These are phyloP conservation scores for Lasiodiplodia gonubiensis DNA, from an alignment of 2,329 filamentous ascomycete species.

Conservation along the genomic window DNA sequence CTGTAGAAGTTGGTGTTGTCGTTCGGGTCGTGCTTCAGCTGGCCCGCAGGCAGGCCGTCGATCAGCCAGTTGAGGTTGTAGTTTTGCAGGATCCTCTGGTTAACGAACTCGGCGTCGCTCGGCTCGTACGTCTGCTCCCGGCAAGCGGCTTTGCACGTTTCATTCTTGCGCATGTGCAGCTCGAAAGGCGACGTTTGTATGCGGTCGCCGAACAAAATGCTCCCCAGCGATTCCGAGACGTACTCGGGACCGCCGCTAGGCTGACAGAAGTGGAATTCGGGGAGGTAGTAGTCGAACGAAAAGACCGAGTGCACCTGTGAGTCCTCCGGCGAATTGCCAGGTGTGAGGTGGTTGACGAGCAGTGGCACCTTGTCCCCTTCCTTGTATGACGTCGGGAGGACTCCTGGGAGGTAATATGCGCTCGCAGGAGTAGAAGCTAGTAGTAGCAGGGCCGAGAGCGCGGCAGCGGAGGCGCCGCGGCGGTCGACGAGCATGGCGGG, in stretches of 20 bases:
- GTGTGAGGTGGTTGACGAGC: conserved; percentile 90
- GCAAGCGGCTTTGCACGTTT: conserved; percentile 85
- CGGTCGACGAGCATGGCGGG: conserved; percentile 41
- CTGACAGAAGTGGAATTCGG: conserved; percentile 84
- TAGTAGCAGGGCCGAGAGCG: conserved; percentile 46
- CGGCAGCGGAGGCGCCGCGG: conserved; percentile 36
- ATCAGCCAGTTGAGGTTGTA: conserved; percentile 97
- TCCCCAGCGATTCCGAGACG: conserved; percentile 88
- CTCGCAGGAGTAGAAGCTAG: conserved; percentile 47
- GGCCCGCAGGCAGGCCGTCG: conserved; percentile 89
- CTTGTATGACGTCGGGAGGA: conserved; percentile 92
- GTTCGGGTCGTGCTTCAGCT: conserved; percentile 76
- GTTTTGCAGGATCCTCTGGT: conserved; percentile 78
- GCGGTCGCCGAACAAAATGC: conserved; percentile 95
- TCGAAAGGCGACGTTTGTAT: conserved; percentile 97
- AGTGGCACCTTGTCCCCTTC: conserved; percentile 80
- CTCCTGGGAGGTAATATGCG: conserved; percentile 95
- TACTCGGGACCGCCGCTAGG: conserved; percentile 77
- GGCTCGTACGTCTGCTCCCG: conserved; percentile 68
- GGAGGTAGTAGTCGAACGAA: conserved; percentile 95
- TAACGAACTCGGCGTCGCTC: conserved; percentile 77
- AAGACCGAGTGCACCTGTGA: conserved; percentile 88
- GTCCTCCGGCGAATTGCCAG: conserved; percentile 77
- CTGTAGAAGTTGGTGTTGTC: conserved; percentile 84
- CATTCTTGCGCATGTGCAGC: conserved; percentile 82